Base-by-base conservation (phyloP, 78 protist genomes). In the Dictyostelium firmibasis region DNA sequence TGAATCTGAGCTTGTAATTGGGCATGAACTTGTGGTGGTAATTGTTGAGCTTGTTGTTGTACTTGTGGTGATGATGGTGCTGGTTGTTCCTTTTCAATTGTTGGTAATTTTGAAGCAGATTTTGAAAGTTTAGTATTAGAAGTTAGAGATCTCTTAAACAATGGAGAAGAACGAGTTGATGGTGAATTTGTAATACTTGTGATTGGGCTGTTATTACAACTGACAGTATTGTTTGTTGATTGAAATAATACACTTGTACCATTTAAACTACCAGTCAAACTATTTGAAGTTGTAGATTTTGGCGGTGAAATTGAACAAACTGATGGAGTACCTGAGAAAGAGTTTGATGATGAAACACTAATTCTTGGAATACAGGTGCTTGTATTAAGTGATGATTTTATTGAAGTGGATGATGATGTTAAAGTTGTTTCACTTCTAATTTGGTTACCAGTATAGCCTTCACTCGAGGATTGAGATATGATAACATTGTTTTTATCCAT, bases 51-150 rank as follows among this genome's bases (percentile, higher is more conserved):
- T 20, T 35, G 38, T 75, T 35, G 81, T 35, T 41, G 60, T 11
- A 23, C 29, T 25, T n/a, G 60, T 25, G 35, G 33, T n/a, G 57
- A n/a, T n/a, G 64, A 20, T 7, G 83, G 33, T 9, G 62, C 10
- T 8, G 23, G 43, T 2, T 75, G 81, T 14, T 75, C 38, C 8
- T 27, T 27, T 18, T 81, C 33, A 14, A 81, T 5, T 1, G 41
- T 47, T 29, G 86, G 70, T 57, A 82, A 29, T 20, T 85, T 78
- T 4, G 91, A 43, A 43, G 83, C 36, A 9, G 91, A 85, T 41
- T 78, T 77, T 4, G 83, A 35, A 23, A 77, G 44, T 41, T 60
- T 8, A 16, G 57, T 11, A 77, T 35, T 77, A 20, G 83, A 36
- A 77, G 79, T 72, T 72, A 72, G 5, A 11, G 79, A 72, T 18